Conservation (phyloP, 2,329 filamentous ascomycete species). For the Epichloe uncinata region DNA sequence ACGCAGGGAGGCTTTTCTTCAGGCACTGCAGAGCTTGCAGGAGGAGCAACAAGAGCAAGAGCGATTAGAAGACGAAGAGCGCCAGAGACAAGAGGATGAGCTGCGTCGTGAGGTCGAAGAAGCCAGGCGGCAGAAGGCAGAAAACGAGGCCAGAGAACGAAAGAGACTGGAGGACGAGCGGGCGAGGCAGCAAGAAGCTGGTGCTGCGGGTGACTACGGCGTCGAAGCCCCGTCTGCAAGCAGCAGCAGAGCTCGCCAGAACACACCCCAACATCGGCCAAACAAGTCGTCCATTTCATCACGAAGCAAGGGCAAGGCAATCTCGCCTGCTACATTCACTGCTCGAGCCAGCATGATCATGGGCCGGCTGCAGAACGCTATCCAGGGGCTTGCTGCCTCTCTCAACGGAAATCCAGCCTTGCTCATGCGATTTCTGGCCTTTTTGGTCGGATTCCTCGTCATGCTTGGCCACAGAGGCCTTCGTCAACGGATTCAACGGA, state of each 20-base stretch:
- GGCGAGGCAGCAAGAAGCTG: constrained; percentile 32
- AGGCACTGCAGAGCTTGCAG: constrained; percentile 69
- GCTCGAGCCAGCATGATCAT: constrained; percentile 40
- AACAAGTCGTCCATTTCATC: constrained; percentile 12
- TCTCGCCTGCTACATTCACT: constrained; percentile 24
- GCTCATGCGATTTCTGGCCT: constrained; percentile 54
- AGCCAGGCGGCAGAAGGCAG: constrained; percentile 37
- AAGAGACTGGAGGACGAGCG: constrained; percentile 41
- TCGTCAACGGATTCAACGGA: constrained; percentile 56
- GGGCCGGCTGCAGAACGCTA: constrained; percentile 34
- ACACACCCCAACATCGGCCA: constrained; percentile 15
- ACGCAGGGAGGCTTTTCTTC: constrained; percentile 73
- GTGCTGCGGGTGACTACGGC: constrained; percentile 56
- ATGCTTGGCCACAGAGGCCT: constrained; percentile 64
- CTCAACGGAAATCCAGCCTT: constrained; percentile 44
- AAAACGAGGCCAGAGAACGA: constrained; percentile 44
- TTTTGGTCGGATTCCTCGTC: constrained; percentile 64
- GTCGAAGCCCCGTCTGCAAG: constrained; percentile 39
- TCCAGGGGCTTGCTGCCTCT: constrained; percentile 36
- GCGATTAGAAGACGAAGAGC: constrained; percentile 47
- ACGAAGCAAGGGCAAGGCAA: constrained; percentile 17
- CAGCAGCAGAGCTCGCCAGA: constrained; percentile 20
- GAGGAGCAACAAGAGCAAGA: constrained; percentile 72
- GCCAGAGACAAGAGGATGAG: constrained; percentile 41
- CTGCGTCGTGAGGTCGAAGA: constrained; percentile 44